Evolutionary conservation across 225 moss, liverwort and hornwort species (phyloP).

Genomic region (Straminergon stramineum): DNA sequence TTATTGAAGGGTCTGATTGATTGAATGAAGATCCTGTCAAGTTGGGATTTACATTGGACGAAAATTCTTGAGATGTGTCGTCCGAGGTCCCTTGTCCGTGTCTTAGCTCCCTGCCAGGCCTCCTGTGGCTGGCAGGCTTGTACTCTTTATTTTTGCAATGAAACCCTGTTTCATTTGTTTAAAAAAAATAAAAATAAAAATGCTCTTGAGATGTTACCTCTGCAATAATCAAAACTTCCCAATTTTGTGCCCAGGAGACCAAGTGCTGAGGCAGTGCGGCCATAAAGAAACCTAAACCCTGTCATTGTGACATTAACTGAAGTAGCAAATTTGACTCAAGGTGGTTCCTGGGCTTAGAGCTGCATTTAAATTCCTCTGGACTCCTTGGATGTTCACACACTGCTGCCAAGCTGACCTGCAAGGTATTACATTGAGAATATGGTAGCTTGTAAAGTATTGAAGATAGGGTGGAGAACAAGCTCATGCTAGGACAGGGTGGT

Average conservation of each 20-base stretch:
- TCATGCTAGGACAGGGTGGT: background rate
- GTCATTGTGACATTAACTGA: background rate
- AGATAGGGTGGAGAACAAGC: background rate
- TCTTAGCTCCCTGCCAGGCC: too few species aligned
- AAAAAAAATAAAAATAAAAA: too few species aligned
- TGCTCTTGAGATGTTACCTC: background rate
- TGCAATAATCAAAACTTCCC: background rate
- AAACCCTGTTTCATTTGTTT: too few species aligned
- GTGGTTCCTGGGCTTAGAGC: background rate
- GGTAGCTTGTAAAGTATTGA: background rate
- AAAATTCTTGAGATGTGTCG: background rate
- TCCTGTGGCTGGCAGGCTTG: too few species aligned
- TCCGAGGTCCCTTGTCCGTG: too few species aligned
- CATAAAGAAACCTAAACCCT: too few species aligned
- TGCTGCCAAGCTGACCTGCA: background rate
- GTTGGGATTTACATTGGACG: background rate
- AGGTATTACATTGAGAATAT: background rate
- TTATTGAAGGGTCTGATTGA: background rate
- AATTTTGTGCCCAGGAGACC: background rate
- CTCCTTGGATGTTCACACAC: background rate
- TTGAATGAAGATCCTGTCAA: background rate
- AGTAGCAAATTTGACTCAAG: too few species aligned
- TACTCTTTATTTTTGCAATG: too few species aligned
- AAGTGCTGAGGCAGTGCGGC: background rate
- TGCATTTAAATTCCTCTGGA: background rate